A percentile compares a stretch with the other conserved stretches of the same genome.
phyloP scores from a whole-genome alignment of 441 rosid species.

The Sinapis alba region DNA sequence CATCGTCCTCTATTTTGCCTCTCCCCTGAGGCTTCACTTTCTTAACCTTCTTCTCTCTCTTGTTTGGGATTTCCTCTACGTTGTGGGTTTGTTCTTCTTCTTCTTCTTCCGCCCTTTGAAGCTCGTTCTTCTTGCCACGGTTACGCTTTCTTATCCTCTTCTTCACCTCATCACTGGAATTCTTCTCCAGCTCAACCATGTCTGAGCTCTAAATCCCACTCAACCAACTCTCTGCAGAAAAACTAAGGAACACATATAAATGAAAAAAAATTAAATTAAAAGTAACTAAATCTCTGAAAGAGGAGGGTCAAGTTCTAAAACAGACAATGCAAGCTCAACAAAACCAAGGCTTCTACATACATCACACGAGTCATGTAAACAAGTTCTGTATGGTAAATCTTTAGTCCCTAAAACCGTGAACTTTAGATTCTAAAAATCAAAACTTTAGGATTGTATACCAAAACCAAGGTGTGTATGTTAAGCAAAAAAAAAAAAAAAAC shows the following conservation, averaged over 20 bases:
- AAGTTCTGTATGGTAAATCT: background rate
- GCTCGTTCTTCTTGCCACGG: conserved; percentile 39
- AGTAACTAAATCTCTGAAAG: background rate
- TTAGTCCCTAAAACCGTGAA: background rate
- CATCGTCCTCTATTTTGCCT: background rate
- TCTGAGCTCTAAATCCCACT: conserved; percentile 7
- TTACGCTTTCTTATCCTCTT: conserved; percentile 65
- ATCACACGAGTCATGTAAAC: background rate
- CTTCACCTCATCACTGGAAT: conserved; percentile 35
- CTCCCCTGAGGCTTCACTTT: conserved; percentile 10
- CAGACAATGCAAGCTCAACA: background rate
- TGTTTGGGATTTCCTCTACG: conserved; percentile 34
- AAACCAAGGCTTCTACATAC: background rate
- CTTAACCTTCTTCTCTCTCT: conserved; percentile 38
- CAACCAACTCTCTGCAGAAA: conserved; percentile 20
- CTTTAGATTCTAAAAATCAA: background rate
- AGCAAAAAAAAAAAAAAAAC: too few relatives aligned
- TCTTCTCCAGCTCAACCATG: conserved; percentile 48
- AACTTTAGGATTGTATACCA: background rate
- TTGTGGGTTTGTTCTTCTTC: conserved; percentile 27
- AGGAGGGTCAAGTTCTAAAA: background rate
- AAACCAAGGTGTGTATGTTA: background rate
- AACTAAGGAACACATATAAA: background rate
- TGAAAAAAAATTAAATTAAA: background rate
- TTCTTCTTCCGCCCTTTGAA: conserved; percentile 20